These are phyloP conservation scores for Leptomonas pyrrhocoris DNA, from an alignment of 208 protist genomes.

Conservation along the genomic window DNA sequence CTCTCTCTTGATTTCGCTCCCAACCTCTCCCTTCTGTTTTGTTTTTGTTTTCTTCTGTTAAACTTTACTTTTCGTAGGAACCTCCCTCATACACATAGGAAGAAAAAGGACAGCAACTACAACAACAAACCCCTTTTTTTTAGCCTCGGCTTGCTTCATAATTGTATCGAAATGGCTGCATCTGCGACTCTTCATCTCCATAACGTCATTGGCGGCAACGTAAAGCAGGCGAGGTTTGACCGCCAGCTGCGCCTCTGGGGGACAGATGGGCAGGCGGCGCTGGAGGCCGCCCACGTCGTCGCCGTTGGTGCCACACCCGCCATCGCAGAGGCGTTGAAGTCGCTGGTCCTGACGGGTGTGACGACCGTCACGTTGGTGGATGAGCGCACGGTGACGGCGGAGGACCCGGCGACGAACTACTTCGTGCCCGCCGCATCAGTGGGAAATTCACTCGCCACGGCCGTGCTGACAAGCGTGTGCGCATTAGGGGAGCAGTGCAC, in stretches of 20 bases:
- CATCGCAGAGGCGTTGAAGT: slow-evolving; percentile 96
- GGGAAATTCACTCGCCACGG: slow-evolving; percentile 70
- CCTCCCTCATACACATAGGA: too few species aligned
- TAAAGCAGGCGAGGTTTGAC: slow-evolving; percentile 83
- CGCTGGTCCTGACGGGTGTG: slow-evolving; percentile 95
- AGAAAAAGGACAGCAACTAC: too few species aligned
- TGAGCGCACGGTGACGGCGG: slow-evolving; percentile 60
- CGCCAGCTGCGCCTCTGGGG: slow-evolving; percentile 95
- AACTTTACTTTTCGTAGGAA: neutral
- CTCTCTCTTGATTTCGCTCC: too few species aligned
- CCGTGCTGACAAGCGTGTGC: slow-evolving; percentile 69
- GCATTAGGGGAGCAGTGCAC: slow-evolving; percentile 89
- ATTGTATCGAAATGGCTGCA: neutral
- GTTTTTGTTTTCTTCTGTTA: neutral
- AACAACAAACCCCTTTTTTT: too few species aligned
- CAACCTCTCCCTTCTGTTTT: too few species aligned
- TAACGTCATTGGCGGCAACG: slow-evolving; percentile 29
- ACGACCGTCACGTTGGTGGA: slow-evolving; percentile 95
- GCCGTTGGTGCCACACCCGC: slow-evolving; percentile 91
- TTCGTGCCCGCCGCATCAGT: slow-evolving; percentile 74
- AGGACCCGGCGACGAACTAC: slow-evolving; percentile 96
- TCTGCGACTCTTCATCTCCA: neutral
- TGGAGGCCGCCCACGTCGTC: slow-evolving; percentile 88
- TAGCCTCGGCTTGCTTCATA: neutral
- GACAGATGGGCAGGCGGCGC: slow-evolving; percentile 85